Base-by-base conservation (phyloP, 805 yeast species). In the Wickerhamomyces alni region DNA sequence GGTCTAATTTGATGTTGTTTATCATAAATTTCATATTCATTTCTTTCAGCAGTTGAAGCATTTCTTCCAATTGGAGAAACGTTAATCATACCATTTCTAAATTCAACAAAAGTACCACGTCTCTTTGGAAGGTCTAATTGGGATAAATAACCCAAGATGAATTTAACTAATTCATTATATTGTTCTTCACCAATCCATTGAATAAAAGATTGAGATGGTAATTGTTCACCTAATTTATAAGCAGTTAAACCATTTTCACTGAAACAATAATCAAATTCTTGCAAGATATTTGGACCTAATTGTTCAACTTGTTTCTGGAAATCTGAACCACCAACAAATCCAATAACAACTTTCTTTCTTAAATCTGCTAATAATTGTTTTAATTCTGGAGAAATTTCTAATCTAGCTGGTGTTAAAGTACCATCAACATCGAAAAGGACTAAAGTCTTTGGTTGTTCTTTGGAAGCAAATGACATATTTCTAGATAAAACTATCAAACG, bases 61-160 rank as follows among this genome's bases (percentile, higher is more conserved):
- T 93, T 93, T 80, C 99, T 87, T 59, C 99, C 99, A 45, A 93
- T 80, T 54, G 99, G 99, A 13, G 97, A 88, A 48, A 93, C 87
- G 69, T 93, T 93, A 68, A 93, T 86, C 95, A 93, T 89, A 66
- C 99, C 99, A 66, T 93, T 93, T 80, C 99, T 87, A 77, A 93
- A 93, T 75, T 93, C 99, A 54, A 93, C 70, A 68, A 93, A 93
- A 44, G 99, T 93, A 66, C 99, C 99, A 74, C 97, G 87, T 80
- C 97, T 87, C 63, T 84, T 76, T 60, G 99, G 99, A 52, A 93
- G 65, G 50, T 93, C 98, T 40, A 93, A 63, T 33, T 83, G 83
- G 39, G 96, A 64, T 54, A 93, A 74, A 73, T 93, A 89, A 54
- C 76, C 77, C 60, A 93, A 74, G 59, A 87, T 79, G 70, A 87